Percentiles rank a stretch among this genome's conserved stretches.
phyloP scores from a whole-genome alignment of 148 eudicot genomes.

The Camellia japonica region DNA sequence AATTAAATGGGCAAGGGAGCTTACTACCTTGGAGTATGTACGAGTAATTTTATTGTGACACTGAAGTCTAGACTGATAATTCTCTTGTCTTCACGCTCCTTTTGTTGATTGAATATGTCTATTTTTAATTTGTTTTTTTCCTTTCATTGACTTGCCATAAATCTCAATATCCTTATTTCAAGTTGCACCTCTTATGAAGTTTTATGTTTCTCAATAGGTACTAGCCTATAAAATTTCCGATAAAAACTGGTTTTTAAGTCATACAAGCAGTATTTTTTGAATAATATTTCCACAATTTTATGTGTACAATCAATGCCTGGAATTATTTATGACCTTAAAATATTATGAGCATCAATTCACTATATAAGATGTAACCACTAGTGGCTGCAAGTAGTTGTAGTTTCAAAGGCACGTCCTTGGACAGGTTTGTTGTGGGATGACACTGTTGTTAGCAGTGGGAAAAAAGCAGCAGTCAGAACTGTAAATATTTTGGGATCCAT shows the following conservation, averaged over 20 bases:
- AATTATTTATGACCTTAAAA: neutral
- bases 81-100: neutral
- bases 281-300: neutral
- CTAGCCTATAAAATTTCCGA: neutral
- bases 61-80: neutral
- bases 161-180: neutral
- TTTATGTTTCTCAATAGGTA: neutral
- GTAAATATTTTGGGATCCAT: too few relatives aligned
- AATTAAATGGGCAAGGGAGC: conserved; percentile 97
- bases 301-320: neutral
- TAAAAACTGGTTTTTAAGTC: neutral
- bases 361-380: neutral
- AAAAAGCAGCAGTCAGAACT: neutral
- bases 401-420: neutral
- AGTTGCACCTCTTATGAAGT: neutral
- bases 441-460: too few relatives aligned
- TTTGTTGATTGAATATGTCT: neutral
- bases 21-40: conserved; percentile 76
- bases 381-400: neutral
- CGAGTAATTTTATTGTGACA: conserved; percentile 5
- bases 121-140: neutral
- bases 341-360: neutral
- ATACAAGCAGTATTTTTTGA: neutral
- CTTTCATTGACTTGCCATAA: neutral
- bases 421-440: neutral